Evolutionary conservation across 306 rosid genomes (phyloP).

Genomic region (Vigna mungo): DNA sequence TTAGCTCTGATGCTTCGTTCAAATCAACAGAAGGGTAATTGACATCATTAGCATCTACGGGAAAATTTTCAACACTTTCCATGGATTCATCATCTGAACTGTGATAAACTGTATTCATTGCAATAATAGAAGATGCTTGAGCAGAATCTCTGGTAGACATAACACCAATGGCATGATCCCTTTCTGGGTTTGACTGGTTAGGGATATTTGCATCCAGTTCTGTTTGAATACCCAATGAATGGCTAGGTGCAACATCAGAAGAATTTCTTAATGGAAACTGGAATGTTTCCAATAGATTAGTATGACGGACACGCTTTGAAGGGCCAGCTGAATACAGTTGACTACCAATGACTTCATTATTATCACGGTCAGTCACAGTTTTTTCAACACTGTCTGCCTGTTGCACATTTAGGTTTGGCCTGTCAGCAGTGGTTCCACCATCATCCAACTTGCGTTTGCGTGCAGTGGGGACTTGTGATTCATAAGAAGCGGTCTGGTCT

Average conservation of each 20-base stretch:
- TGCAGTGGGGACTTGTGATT: constrained; percentile 82
- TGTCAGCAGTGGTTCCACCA: constrained; percentile 53
- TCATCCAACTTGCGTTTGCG: constrained; percentile 81
- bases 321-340: constrained; percentile 81
- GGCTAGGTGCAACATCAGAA: constrained; percentile 76
- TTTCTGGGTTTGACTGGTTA: constrained; percentile 61
- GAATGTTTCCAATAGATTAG: constrained; percentile 60
- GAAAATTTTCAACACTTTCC: constrained; percentile 98
- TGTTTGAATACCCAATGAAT: constrained; percentile 68
- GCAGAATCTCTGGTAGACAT: constrained; percentile 80
- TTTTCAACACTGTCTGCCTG: constrained; percentile 91
- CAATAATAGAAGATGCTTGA: constrained; percentile 94
- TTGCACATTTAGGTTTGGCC: constrained; percentile 46
- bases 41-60: constrained; percentile 69
- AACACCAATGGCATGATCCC: constrained; percentile 60
- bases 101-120: constrained; percentile 80
- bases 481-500: constrained; percentile 84
- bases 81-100: constrained; percentile 82
- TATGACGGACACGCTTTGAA: constrained; percentile 74
- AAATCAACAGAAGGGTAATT: constrained; percentile 83
- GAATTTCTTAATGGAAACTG: constrained; percentile 65
- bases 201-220: constrained; percentile 45
- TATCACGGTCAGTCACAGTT: constrained; percentile 73
- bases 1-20: constrained; percentile 93
- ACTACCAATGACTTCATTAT: constrained; percentile 72